phyloP scores from a whole-genome alignment of 2,329 filamentous ascomycete genomes.

The Clonostachys solani region DNA sequence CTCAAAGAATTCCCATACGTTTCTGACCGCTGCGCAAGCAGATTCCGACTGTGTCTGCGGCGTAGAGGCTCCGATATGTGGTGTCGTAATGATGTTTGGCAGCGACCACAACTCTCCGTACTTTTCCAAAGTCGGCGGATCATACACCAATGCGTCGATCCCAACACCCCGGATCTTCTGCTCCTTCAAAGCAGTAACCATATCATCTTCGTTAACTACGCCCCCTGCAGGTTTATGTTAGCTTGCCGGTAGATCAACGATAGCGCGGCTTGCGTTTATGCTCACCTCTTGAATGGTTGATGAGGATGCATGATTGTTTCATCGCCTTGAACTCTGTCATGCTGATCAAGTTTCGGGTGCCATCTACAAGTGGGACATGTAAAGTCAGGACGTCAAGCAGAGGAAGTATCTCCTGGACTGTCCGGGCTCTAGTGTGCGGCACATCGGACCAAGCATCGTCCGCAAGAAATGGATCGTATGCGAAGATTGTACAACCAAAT shows the following conservation, averaged over 20 bases:
- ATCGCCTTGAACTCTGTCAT: slow-evolving; percentile 22
- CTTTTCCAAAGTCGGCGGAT: slow-evolving; percentile 26
- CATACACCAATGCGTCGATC: slow-evolving; percentile 29
- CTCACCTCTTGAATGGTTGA: slow-evolving; percentile 18
- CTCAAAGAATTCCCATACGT: neutral
- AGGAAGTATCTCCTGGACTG: slow-evolving; percentile 22
- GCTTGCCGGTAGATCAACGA: too few relatives aligned
- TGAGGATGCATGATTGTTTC: slow-evolving; percentile 30
- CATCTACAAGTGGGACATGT: slow-evolving; percentile 26
- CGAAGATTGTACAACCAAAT: slow-evolving; percentile 24
- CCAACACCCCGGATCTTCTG: slow-evolving; percentile 30
- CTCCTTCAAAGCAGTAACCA: slow-evolving; percentile 21
- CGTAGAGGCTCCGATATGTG: slow-evolving; percentile 41
- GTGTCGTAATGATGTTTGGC: slow-evolving; percentile 30
- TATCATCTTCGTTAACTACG: slow-evolving; percentile 28
- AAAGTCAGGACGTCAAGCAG: slow-evolving; percentile 26
- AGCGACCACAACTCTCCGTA: slow-evolving; percentile 25
- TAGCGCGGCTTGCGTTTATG: too few relatives aligned
- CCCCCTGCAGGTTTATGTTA: slow-evolving; percentile 30
- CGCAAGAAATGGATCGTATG: slow-evolving; percentile 28
- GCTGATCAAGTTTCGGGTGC: slow-evolving; percentile 22
- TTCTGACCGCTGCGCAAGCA: neutral
- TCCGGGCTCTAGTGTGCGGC: slow-evolving; percentile 18
- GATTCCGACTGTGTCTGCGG: slow-evolving; percentile 14
- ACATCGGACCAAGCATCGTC: slow-evolving; percentile 23